These are phyloP conservation scores for Fagus sylvatica DNA, from an alignment of 306 rosid species.

Conservation along the genomic window DNA sequence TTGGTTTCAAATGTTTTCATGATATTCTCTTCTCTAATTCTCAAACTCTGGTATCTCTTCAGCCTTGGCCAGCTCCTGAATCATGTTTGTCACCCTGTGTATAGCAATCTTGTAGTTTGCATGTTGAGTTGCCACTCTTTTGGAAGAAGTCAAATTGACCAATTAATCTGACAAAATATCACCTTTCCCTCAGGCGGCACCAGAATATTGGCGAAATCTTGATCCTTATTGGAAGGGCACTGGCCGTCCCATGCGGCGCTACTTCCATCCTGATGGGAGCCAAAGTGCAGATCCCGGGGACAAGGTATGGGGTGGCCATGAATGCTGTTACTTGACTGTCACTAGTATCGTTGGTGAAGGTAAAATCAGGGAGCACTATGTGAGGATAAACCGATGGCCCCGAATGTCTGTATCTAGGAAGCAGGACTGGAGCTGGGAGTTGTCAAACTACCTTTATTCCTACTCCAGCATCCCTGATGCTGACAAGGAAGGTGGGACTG, in stretches of 20 bases:
- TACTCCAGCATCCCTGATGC: constrained; percentile 53
- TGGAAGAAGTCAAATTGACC: not conserved
- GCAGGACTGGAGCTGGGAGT: constrained; percentile 53
- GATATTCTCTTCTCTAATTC: not conserved
- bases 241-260: constrained; percentile 35
- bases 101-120: not conserved
- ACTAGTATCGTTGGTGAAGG: constrained; percentile 36
- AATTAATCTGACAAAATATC: constrained; percentile 2
- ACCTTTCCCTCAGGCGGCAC: constrained; percentile 32
- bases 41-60: not conserved
- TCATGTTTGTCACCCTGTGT: constrained; percentile 1
- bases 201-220: constrained; percentile 45
- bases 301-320: constrained; percentile 48
- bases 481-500: constrained; percentile 42
- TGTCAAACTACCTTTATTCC: constrained; percentile 44
- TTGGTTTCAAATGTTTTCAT: not conserved
- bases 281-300: constrained; percentile 48
- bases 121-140: not conserved
- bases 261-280: constrained; percentile 50
- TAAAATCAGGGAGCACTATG: constrained; percentile 51
- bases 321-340: constrained; percentile 36
- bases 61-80: constrained; percentile 8
- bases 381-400: constrained; percentile 57
- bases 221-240: constrained; percentile 50
- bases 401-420: constrained; percentile 39